These are phyloP conservation scores for Podospora pseudocomata DNA, from an alignment of 495 filamentous ascomycete species.

Conservation along the genomic window DNA sequence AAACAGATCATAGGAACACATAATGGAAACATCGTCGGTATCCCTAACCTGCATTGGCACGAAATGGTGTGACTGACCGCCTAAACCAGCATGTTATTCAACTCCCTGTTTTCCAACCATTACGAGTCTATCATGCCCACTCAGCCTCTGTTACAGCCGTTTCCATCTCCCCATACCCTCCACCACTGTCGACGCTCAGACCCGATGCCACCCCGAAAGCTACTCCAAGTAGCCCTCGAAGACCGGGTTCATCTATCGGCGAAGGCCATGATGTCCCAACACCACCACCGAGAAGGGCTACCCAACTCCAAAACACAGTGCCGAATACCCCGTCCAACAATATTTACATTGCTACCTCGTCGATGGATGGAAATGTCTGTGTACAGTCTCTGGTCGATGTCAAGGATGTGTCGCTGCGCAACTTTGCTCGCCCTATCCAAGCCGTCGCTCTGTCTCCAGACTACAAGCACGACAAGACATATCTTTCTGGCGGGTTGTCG, in stretches of 20 bases:
- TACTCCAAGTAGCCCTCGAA: constrained; percentile 41
- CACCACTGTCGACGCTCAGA: constrained; percentile 60
- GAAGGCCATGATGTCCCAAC: constrained; percentile 52
- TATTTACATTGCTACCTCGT: constrained; percentile 88
- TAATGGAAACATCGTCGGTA: constrained; percentile 88
- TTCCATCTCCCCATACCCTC: constrained; percentile 87
- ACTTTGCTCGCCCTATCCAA: constrained; percentile 89
- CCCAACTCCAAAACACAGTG: constrained; percentile 44
- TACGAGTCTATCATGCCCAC: constrained; percentile 87
- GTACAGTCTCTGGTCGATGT: constrained; percentile 70
- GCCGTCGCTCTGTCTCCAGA: constrained; percentile 88
- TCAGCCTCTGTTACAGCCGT: constrained; percentile 83
- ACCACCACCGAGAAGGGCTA: constrained; percentile 45
- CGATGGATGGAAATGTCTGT: constrained; percentile 93
- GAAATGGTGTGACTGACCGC: constrained; percentile 17
- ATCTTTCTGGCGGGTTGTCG: constrained; percentile 84
- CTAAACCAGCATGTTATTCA: constrained; percentile 71
- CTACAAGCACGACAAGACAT: constrained; percentile 80
- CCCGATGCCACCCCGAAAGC: constrained; percentile 49
- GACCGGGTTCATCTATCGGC: constrained; percentile 38
- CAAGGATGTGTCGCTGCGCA: constrained; percentile 79
- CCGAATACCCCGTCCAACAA: constrained; percentile 74
- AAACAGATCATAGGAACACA: constrained; percentile 94
- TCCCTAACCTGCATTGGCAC: constrained; percentile 7
- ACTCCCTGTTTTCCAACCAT: constrained; percentile 69